These are phyloP conservation scores for Neurospora sp. DNA, from an alignment of 495 filamentous ascomycete species.

Conservation along the genomic window DNA sequence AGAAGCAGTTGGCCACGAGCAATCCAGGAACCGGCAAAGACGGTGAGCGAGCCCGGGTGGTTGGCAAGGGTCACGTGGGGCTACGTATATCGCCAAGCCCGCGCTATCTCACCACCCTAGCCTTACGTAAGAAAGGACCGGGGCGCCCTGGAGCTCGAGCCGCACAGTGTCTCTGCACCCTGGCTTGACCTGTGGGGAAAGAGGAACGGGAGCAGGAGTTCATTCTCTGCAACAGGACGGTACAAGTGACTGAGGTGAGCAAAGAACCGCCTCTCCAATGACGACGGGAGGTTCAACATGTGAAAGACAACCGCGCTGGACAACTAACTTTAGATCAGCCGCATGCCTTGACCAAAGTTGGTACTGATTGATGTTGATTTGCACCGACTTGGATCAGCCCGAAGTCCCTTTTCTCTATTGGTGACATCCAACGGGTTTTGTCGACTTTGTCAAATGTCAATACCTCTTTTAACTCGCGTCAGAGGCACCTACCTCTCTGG, in stretches of 20 bases:
- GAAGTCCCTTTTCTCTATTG: not conserved
- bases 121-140: not conserved
- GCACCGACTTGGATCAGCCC: not conserved
- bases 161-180: not conserved
- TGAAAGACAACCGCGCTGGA: not conserved
- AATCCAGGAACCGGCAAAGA: not conserved
- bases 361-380: not conserved
- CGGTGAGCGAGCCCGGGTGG: not conserved
- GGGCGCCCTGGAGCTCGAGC: not conserved
- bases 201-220: not conserved
- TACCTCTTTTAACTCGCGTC: not conserved
- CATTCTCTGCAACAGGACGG: not conserved
- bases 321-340: not conserved
- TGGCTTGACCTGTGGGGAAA: too few relatives aligned
- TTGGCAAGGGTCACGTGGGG: conserved; percentile 2
- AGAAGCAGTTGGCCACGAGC: not conserved
- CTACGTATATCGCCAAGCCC: not conserved
- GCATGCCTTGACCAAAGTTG: not conserved
- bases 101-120: not conserved
- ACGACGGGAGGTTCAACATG: not conserved
- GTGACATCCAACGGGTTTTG: not conserved
- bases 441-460: not conserved
- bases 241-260: not conserved
- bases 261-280: not conserved
- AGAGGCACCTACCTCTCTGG: not conserved